Evolutionary conservation across 129 eudicot genomes (phyloP).

Genomic region (Arctium minus): DNA sequence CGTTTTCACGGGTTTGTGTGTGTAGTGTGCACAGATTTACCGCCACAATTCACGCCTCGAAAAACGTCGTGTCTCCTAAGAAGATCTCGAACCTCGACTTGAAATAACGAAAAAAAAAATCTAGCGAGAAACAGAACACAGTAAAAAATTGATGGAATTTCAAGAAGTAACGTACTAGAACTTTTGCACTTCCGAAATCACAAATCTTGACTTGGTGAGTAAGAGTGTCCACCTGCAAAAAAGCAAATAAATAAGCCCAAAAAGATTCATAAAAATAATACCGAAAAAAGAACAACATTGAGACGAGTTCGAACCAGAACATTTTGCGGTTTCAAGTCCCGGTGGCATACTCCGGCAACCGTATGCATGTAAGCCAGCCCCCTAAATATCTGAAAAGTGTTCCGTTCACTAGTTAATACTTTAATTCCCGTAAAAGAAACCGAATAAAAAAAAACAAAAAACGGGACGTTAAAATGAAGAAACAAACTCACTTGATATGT

Average conservation of each 20-base stretch:
- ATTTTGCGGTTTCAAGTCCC: conserved; percentile 98
- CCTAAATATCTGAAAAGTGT: conserved; percentile 64
- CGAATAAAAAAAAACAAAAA: not conserved
- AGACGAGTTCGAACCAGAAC: conserved; percentile 51
- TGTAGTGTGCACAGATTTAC: too few species aligned
- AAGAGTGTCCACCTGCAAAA: conserved; percentile 67
- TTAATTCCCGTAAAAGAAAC: not conserved
- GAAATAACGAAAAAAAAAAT: not conserved
- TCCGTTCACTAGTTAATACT: not conserved
- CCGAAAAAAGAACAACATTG: not conserved
- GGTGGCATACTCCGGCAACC: conserved; percentile 87
- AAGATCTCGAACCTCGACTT: too few species aligned
- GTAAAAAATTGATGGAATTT: not conserved
- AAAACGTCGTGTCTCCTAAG: too few species aligned
- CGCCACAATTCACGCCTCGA: too few species aligned
- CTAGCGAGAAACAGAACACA: not conserved
- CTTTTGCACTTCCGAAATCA: conserved; percentile 97
- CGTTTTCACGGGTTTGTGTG: too few species aligned
- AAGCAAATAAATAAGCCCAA: not conserved
- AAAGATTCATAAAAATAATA: conserved; percentile 1
- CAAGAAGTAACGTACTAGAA: conserved; percentile 52
- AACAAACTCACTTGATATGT: conserved; percentile 68
- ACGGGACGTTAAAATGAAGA: not conserved
- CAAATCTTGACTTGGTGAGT: conserved; percentile 91
- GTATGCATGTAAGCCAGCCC: conserved; percentile 92